Conservation (phyloP, 495 filamentous ascomycete genomes). For the Penicillium silybi region DNA sequence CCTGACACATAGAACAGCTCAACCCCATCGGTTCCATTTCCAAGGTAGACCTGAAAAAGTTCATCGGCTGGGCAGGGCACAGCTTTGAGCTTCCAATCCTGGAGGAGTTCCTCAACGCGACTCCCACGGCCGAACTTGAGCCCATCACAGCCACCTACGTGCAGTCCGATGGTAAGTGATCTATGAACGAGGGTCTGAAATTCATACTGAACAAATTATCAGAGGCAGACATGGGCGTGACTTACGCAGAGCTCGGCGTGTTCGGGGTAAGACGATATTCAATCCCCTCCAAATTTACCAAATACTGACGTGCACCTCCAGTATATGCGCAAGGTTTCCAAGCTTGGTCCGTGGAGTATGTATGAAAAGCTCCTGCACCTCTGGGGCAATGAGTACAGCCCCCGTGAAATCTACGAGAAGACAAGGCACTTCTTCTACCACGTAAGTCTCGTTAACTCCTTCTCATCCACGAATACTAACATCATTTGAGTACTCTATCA, state of each 20-base stretch:
- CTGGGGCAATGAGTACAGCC: conserved; percentile 55
- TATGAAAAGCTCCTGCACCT: conserved; percentile 65
- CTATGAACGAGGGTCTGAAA: not conserved
- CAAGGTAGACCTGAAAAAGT: conserved; percentile 73
- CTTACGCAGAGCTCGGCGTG: conserved; percentile 50
- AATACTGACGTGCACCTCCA: not conserved
- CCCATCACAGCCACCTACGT: conserved; percentile 61
- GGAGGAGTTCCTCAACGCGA: conserved; percentile 66
- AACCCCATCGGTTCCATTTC: conserved; percentile 71
- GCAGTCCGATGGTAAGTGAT: conserved; percentile 35
- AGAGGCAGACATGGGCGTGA: conserved; percentile 73
- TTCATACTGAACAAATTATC: not conserved
- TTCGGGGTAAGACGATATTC: conserved; percentile 43
- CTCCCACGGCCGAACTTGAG: conserved; percentile 80
- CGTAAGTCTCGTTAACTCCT: not conserved
- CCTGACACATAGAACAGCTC: conserved; percentile 15
- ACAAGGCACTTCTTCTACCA: conserved; percentile 65
- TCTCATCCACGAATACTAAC: conserved; percentile 1
- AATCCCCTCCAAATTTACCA: not conserved
- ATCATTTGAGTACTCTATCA: conserved; percentile 39
- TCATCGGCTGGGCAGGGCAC: conserved; percentile 63
- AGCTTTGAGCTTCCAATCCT: conserved; percentile 71
- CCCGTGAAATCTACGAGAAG: conserved; percentile 54
- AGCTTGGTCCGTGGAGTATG: conserved; percentile 70
- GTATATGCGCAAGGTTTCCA: conserved; percentile 62